These are phyloP conservation scores for Herpetomonas tarakana DNA, from an alignment of 208 protist genomes.

Conservation along the genomic window DNA sequence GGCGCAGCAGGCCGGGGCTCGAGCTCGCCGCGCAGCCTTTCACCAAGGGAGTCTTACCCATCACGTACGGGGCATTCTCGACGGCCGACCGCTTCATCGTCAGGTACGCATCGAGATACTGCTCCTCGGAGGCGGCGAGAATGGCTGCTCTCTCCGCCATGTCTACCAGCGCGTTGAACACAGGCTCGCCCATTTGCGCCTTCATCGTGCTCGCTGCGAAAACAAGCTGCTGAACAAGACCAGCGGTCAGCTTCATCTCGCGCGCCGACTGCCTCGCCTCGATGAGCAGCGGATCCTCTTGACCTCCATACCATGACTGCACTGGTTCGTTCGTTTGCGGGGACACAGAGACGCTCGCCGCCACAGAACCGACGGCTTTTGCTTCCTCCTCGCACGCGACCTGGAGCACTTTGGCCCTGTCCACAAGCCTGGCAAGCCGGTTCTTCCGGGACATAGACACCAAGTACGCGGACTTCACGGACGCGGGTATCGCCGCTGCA, in stretches of 20 bases:
- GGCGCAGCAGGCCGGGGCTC: conserved; percentile 3
- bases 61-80: conserved; percentile 13
- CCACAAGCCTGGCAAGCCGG: not conserved
- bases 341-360: not conserved
- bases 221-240: conserved; percentile 8
- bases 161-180: conserved; percentile 11
- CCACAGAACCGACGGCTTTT: not conserved
- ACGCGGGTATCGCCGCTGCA: not conserved
- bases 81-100: conserved; percentile 4
- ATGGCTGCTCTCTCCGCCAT: not conserved
- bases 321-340: conserved; percentile 1
- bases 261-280: not conserved
- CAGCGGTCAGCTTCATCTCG: conserved; percentile 3
- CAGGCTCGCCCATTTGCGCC: conserved; percentile 11
- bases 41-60: not conserved
- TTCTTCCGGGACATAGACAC: not conserved
- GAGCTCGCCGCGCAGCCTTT: conserved; percentile 12
- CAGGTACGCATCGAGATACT: conserved; percentile 11
- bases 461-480: not conserved
- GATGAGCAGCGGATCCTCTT: not conserved
- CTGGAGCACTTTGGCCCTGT: conserved; percentile 4
- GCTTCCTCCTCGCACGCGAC: conserved; percentile 3
- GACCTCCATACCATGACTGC: not conserved
- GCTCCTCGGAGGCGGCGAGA: conserved; percentile 2
- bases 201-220: conserved; percentile 8